Base-by-base conservation (phyloP, 2,329 filamentous ascomycete genomes). In the Aspergillus persii region DNA sequence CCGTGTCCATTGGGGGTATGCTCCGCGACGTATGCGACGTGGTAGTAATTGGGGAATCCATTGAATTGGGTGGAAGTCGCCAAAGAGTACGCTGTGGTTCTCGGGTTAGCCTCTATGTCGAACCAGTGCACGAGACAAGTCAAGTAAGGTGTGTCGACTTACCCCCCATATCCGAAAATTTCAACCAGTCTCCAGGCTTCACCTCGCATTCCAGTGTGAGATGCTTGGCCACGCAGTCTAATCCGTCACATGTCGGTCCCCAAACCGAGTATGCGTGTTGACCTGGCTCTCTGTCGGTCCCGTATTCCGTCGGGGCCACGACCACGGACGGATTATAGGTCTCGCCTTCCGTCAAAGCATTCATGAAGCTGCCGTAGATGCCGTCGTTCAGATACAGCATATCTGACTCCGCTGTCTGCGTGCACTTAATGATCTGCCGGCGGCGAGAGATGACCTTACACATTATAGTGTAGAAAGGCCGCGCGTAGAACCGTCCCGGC, bases 381-480 rank as follows among this genome's bases (percentile, higher is more conserved):
- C 69, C 69, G 56, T 71, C 69, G 29, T 70, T 71, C 23, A 65
- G 63, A 46, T 71, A 71, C 6, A 71, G 61, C 68, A 71, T 71
- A 15, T 69, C 64, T 2, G 63, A 58, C 12, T 12, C 33, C 4
- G 48, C 47, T 8, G 39, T 15, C 15, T 11, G 8, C 9, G 9
- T 23, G 5, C 18, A 55, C 27, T 9, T 44, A 3, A 55, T 56
- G 15, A 63, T 54, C 48, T 64, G 61, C 11, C 57, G 33, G 1
- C 67, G 65, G 4, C 67, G 62, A 4, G 65, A 57, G 53, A 71
- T 66, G 3, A 71, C 63, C 12, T 62, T 61, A 33, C 58, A 65
- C 0, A 62, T 61, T 15, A 71, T 54, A 2, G 69, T 71, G 56
- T 64, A 70, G 5, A 61, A 61, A 12, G 49, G 61, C 8, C 61